Percentiles rank a stretch among this genome's conserved stretches.
phyloP scores from a whole-genome alignment of 768 basidiomycete species.

The Leccinellum luteum region DNA sequence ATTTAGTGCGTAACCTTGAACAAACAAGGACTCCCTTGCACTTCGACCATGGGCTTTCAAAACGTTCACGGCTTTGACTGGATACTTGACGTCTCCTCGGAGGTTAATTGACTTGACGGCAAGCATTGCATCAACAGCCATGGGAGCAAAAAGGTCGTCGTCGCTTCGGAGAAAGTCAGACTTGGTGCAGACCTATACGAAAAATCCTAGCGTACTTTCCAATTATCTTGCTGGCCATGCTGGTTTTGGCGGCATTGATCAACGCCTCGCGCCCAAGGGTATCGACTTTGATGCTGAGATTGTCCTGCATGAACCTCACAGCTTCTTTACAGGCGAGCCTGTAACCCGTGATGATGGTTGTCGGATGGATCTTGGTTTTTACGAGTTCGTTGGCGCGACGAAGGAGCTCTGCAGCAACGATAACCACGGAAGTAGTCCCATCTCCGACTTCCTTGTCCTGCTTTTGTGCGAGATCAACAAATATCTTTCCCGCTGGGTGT shows the following conservation, averaged over 20 bases:
- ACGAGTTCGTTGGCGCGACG: constrained; percentile 97
- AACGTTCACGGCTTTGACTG: constrained; percentile 98
- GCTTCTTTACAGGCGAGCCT: constrained; percentile 95
- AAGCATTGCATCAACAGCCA: constrained; percentile 99
- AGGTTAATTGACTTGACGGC: constrained; percentile 93
- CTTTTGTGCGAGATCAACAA: constrained; percentile 97
- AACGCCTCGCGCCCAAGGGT: constrained; percentile 87
- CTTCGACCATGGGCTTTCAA: constrained; percentile 97
- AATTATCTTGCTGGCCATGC: constrained; percentile 98
- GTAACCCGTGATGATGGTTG: constrained; percentile 98
- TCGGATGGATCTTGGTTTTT: constrained; percentile 97
- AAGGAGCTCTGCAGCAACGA: constrained; percentile 95
- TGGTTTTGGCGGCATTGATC: constrained; percentile 96
- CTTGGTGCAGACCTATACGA: background rate
- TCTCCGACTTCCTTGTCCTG: constrained; percentile 99
- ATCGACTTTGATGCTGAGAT: constrained; percentile 93
- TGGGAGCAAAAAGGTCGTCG: constrained; percentile 95
- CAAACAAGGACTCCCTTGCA: constrained; percentile 90
- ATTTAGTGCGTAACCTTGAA: constrained; percentile 96
- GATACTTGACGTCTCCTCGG: constrained; percentile 96
- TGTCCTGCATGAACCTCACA: constrained; percentile 97
- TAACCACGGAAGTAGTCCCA: constrained; percentile 97
- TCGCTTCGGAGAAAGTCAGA: constrained; percentile 53
- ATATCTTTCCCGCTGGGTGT: constrained; percentile 95
- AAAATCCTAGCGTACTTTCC: constrained; percentile 68